phyloP scores from a whole-genome alignment of 1,284 basidiomycete genomes.

The Malassezia nana region DNA sequence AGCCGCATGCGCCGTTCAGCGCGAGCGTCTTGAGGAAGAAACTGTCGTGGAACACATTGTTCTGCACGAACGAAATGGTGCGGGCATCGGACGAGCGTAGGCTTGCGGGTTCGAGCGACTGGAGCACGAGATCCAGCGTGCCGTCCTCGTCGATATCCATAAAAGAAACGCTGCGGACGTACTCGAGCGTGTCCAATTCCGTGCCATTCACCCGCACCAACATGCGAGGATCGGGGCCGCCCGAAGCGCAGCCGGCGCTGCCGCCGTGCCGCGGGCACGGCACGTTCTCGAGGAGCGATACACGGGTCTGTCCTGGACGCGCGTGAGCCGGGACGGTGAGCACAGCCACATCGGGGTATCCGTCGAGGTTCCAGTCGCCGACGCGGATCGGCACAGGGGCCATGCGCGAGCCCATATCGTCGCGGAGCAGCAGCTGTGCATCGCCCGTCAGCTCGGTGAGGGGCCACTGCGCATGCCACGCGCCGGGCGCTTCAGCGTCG shows the following conservation, averaged over 20 bases:
- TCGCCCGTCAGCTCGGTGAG: conserved; percentile 5
- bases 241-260: conserved; percentile 11
- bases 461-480: conserved; percentile 1
- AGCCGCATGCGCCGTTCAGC: conserved; percentile 81
- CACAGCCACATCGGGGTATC: conserved; percentile 75
- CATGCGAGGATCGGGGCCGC: conserved; percentile 4
- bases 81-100: conserved; percentile 24
- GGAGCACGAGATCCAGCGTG: conserved; percentile 80
- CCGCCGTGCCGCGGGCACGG: conserved; percentile 56
- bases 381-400: conserved; percentile 65
- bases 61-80: conserved; percentile 71
- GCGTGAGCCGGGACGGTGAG: conserved; percentile 55
- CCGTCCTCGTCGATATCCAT: conserved; percentile 95
- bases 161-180: conserved; percentile 71
- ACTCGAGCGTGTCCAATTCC: conserved; percentile 60
- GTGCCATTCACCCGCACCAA: conserved; percentile 2
- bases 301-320: conserved; percentile 51
- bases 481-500: conserved; percentile 53
- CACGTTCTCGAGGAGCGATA: conserved; percentile 63
- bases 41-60: conserved; percentile 96
- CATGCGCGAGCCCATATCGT: conserved; percentile 59
- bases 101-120: conserved; percentile 52
- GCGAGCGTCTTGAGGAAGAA: conserved; percentile 83
- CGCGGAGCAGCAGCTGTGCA: conserved; percentile 58
- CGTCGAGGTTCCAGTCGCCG: conserved; percentile 87